Conservation (phyloP, 176 grass and related monocot species). For the Stipa capillata region DNA sequence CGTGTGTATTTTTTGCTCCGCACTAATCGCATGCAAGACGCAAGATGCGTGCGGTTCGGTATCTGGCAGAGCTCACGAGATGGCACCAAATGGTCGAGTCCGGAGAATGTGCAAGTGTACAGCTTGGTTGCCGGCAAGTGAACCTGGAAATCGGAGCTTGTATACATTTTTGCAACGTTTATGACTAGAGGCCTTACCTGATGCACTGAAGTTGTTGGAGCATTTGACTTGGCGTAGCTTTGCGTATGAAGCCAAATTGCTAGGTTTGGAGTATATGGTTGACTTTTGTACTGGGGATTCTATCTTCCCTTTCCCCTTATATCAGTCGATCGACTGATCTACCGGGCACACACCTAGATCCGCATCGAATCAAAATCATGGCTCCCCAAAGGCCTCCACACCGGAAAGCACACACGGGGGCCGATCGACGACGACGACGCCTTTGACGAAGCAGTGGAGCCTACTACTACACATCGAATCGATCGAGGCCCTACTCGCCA, state of each 20-base stretch:
- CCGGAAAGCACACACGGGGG: background rate
- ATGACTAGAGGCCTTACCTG: too few species aligned
- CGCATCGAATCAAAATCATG: background rate
- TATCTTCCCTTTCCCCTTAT: background rate
- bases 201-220: too few species aligned
- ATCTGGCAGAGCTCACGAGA: background rate
- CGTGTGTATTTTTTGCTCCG: conserved; percentile 24
- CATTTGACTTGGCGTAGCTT: too few species aligned
- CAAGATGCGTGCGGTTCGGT: background rate
- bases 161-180: background rate
- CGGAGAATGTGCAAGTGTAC: too few species aligned
- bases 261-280: background rate
- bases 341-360: conserved; percentile 15
- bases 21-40: background rate
- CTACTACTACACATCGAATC: background rate
- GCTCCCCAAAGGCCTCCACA: background rate
- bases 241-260: too few species aligned
- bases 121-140: background rate
- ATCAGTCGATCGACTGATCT: background rate
- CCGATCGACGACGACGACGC: background rate
- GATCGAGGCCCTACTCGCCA: background rate
- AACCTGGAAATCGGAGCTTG: too few species aligned
- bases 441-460: conserved; percentile 2
- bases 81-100: conserved; percentile 12
- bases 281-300: background rate